Base-by-base conservation (phyloP, 768 basidiomycete species). In the Xanthoconium purpureum region DNA sequence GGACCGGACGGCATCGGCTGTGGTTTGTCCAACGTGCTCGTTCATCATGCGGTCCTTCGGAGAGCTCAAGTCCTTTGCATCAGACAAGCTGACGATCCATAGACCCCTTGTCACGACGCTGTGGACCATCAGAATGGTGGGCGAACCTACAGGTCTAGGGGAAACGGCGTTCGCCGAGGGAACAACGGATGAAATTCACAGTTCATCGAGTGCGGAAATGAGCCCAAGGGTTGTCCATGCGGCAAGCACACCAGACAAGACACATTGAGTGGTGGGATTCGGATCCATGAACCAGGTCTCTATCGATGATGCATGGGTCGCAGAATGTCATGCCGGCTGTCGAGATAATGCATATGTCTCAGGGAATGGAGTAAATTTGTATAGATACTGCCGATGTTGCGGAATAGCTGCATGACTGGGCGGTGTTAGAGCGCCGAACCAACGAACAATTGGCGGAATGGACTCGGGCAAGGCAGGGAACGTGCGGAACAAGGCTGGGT, bases 1-100 rank as follows among this genome's bases (percentile, higher is more conserved):
- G 58, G 57, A 36, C 69, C 69, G 65, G 53, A 54, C 62, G 59
- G 64, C 64, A 63, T 66, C 50, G 54, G 63, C 24, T 4, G 4
- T 13, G 18, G 33, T 38, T 42, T 29, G 51, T 46, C 39, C 50
- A 33, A 43, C 17, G 36, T 50, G 48, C 32, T 44, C 47, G 43
- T 18, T 42, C 57, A 43, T 48, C 37, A 32, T 50, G 48, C 33
- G 43, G 28, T 35, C 24, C 17, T n/a, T 40, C 42, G 29, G 56
- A 35, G 24, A 24, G 24, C 24, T 24, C 2, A 24, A 24, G 24
- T 2, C 24, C 24, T 24, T 24, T 24, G 24, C 24, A 24, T 24
- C 24, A 24, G 24, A 24, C 24, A 24, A 24, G 24, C 24, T 24
- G 24, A 24, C 24, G 24, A 40, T 39, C 29, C 3, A 40, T 35